Base-by-base conservation (phyloP, 805 yeast genomes). In the Saccharomycopsis selenospora region DNA sequence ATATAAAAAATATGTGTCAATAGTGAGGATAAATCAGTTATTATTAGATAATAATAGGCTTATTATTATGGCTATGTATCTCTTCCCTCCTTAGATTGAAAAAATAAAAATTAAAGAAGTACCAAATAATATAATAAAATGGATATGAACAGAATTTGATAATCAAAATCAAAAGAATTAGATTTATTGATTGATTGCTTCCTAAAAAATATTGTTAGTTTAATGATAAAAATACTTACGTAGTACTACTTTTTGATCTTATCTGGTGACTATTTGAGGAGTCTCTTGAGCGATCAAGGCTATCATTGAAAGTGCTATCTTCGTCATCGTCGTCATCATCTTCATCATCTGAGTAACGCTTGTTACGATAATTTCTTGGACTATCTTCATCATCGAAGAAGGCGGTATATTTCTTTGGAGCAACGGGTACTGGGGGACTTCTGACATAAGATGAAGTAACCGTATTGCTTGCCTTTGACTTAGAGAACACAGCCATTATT, bases 351-450 rank as follows among this genome's bases (percentile, higher is more conserved):
- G 55, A 52, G 22, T 49, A 52, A 17, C 43, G 49, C 27, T 44
- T 50, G 14, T 47, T 46, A 5, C 55, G 42, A 22, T 46, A 36
- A 14, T 51, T 52, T 38, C 47, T 43, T 3, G 55, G 55, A 29
- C 53, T 52, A 17, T 49, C 52, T 23, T 49, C 51, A 40, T 52
- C 55, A 29, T 47, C 44, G 41, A 52, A 52, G 28, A 52, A 52
- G 13, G 53, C 55, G 23, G 47, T 40, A 20, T 49, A 52, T 24
- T 45, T 48, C 17, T 33, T 33, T n/a, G n/a, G n/a, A n/a, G n/a
- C n/a, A 14, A 20, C 10, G n/a, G 38, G 38, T 17, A 20, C 38
- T 33, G 38, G 17, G 4, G 38, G 17, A 20, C 20, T 14, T 6
- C 20, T 7, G 8, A 33, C 38, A 6, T 20, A 4, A 14, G 38